phyloP scores from a whole-genome alignment of 495 filamentous ascomycete genomes.

The Hyaloscypha variabilis region DNA sequence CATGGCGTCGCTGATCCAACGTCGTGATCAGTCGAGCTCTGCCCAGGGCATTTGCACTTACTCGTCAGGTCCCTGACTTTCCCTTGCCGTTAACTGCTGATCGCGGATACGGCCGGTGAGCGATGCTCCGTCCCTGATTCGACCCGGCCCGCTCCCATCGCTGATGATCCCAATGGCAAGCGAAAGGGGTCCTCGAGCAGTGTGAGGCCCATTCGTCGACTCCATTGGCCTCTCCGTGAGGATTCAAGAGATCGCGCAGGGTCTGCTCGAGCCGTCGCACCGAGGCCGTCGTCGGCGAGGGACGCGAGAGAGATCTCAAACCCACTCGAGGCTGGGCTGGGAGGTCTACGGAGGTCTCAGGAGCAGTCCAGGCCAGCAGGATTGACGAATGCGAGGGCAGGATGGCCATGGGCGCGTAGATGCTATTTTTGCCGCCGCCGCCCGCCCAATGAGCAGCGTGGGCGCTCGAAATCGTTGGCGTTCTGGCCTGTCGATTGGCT shows the following conservation, averaged over 20 bases:
- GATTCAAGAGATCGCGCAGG: not conserved
- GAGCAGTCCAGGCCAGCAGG: too few relatives aligned
- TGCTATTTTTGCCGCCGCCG: constrained; percentile 12
- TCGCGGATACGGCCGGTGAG: constrained; percentile 12
- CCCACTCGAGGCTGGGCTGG: constrained; percentile 15
- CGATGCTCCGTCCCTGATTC: not conserved
- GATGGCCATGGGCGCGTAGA: constrained; percentile 24
- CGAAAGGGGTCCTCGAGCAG: constrained; percentile 11
- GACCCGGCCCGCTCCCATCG: constrained; percentile 28
- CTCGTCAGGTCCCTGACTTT: too few relatives aligned
- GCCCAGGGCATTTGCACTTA: too few relatives aligned
- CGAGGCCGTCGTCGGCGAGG: not conserved
- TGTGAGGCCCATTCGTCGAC: not conserved
- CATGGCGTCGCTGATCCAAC: not conserved
- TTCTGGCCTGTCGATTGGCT: constrained; percentile 4
- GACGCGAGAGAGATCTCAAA: too few relatives aligned
- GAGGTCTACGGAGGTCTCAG: too few relatives aligned
- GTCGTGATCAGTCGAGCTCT: not conserved
- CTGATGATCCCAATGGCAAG: constrained; percentile 10
- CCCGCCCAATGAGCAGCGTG: not conserved
- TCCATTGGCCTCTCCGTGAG: constrained; percentile 15
- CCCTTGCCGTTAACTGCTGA: not conserved
- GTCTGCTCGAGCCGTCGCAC: not conserved
- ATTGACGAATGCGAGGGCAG: constrained; percentile 20
- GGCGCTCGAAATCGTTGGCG: not conserved